Evolutionary conservation across 495 filamentous ascomycete species (phyloP).

Genomic region (Podospora comata): DNA sequence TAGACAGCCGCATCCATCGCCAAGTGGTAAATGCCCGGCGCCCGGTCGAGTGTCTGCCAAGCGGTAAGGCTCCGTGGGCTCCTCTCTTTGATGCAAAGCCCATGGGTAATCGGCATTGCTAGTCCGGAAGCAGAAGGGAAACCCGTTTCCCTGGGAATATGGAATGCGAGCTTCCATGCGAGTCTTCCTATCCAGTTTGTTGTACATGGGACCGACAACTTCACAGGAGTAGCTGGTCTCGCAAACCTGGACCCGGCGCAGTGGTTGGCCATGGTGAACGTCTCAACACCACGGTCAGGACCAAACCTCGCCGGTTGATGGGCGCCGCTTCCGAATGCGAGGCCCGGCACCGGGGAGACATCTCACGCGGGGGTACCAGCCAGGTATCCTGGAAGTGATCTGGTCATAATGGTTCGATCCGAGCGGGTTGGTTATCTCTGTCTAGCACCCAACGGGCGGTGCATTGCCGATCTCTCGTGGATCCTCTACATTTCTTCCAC

Average conservation of each 20-base stretch:
- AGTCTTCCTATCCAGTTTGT: too few species aligned
- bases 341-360: not conserved
- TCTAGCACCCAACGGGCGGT: not conserved
- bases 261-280: not conserved
- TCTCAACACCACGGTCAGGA: not conserved
- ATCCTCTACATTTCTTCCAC: not conserved
- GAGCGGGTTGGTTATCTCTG: not conserved
- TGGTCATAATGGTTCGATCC: not conserved
- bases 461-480: not conserved
- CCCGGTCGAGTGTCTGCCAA: too few species aligned
- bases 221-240: not conserved
- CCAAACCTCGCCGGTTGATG: not conserved
- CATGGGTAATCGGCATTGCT: not conserved
- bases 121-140: not conserved
- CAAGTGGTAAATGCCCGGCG: not conserved
- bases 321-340: not conserved
- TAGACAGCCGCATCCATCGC: not conserved
- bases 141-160: not conserved
- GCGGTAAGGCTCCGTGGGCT: not conserved
- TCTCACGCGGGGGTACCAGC: not conserved
- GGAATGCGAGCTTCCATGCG: not conserved
- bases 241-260: not conserved
- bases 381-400: not conserved
- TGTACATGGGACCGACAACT: too few species aligned
- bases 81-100: not conserved